Base-by-base conservation (phyloP, 108 stramenopile genomes). In the Cylindrotheca closterium region DNA sequence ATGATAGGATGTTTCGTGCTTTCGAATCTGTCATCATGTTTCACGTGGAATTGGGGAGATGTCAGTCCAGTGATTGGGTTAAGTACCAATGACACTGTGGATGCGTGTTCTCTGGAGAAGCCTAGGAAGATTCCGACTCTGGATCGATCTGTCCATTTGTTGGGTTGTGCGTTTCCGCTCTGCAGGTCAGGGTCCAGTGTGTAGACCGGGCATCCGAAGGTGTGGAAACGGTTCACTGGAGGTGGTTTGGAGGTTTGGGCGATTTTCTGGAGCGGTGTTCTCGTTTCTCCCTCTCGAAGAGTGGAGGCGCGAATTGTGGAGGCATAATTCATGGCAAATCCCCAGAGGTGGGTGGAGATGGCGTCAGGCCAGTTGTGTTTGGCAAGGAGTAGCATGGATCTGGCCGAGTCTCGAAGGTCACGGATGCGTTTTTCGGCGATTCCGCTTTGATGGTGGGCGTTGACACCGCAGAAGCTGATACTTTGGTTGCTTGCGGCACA, bases 361-460 rank as follows among this genome's bases (percentile, higher is more conserved):
- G 64, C 52, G 22, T 67, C 30, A 18, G 65, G 65, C 71, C 75
- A 76, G n/a, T 59, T 27, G 12, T 47, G 12, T 26, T 49, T 70
- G 10, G 71, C 71, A 70, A 70, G 75, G 0, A 74, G 30, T 2
- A 81, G 28, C 28, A 65, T 49, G 2, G 72, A 71, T 47, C 75
- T 22, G 10, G 75, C 72, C 12, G 48, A 30, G 7, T 77, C 61
- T 2, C 62, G 67, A 5, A 81, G 67, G 29, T 74, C 71, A 46
- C 68, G 55, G 47, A 73, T 81, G 4, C 58, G 52, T 24, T 45
- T 48, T 53, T 84, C 79, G 1, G 73, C 73, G 28, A 78, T 60
- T 1, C 83, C 83, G 27, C 78, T 84, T 47, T 79, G 79, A 25
- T 54, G 61, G 51, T 84, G 83, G 48, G 71, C 76, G n/a, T 59